Base-by-base conservation (phyloP, 352 stramenopile species). In the Lagenidium sp. region DNA sequence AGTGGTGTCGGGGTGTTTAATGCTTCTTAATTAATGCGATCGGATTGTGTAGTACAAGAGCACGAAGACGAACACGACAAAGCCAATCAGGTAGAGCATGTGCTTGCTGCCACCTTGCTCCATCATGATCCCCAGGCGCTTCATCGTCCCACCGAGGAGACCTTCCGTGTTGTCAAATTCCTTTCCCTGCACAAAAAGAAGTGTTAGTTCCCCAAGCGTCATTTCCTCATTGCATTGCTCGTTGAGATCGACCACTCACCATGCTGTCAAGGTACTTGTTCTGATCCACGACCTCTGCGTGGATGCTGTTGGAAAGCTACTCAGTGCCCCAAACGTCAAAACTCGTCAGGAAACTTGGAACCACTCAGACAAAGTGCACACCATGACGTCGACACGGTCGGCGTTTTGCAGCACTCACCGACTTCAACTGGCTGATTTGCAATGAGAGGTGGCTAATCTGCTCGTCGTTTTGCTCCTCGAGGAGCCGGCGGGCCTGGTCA, bases 391-490 rank as follows among this genome's bases (percentile, higher is more conserved):
- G n/a, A n/a, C n/a, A 21, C 24, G 20, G 7, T 18, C 41, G n/a
- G 36, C 30, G 20, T 22, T 4, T 36, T 36, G 37, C 2, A 10
- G 13, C 16, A 50, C 51, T 23, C 29, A 94, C 81, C 71, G 86
- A 71, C 51, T 91, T 91, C 25, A 94, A 50, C 50, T 89, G 70
- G 43, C 69, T 83, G 51, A 91, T 90, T 63, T 94, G 81, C 53
- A 91, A 62, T 50, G 78, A 90, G 50, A 94, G 55, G 48, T 91
- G 78, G 53, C 75, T 88, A 42, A 94, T 89, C 50, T 94, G 76
- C 53, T 91, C 79, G 25, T 94, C 79, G 32, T 94, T 94, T 38
- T 94, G 81, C 30, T 91, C 81, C 39, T 94, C 81, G 24, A 91
- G 57, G 24, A 94, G 59, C 25, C 70, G 55, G 47, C 83, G 81